Percentiles rank a stretch among this genome's conserved stretches.
Conservation (phyloP, 2,329 filamentous ascomycete species). For the Diaporthe caulivora region DNA sequence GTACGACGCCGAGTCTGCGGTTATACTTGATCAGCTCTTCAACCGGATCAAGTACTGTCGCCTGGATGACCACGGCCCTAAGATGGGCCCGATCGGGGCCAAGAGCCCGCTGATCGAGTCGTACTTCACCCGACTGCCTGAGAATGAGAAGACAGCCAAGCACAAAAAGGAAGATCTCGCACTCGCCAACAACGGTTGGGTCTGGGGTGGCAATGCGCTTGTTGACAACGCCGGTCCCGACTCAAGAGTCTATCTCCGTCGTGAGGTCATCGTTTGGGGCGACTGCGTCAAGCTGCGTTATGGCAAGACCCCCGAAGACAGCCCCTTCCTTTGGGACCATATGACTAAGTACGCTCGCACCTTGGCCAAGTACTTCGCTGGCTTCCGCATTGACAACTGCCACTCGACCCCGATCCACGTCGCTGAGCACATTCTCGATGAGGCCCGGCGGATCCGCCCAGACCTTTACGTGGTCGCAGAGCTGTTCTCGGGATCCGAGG, state of each 20-base stretch:
- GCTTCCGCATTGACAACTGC: conserved; percentile 97
- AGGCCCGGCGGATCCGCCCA: conserved; percentile 88
- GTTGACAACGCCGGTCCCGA: conserved; percentile 92
- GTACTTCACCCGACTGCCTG: conserved; percentile 91
- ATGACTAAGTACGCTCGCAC: conserved; percentile 94
- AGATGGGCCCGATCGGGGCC: conserved; percentile 81
- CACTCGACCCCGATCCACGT: conserved; percentile 96
- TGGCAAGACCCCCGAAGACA: conserved; percentile 83
- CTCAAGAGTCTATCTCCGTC: conserved; percentile 92
- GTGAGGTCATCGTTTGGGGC: conserved; percentile 98
- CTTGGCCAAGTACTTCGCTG: conserved; percentile 94
- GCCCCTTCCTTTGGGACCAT: conserved; percentile 93
- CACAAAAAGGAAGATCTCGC: conserved; percentile 83
- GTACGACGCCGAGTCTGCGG: conserved; percentile 85
- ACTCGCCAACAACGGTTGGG: conserved; percentile 97
- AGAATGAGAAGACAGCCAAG: conserved; percentile 81
- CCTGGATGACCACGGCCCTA: conserved; percentile 92
- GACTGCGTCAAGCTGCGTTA: conserved; percentile 98
- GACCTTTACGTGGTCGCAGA: conserved; percentile 94
- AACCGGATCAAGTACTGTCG: conserved; percentile 96
- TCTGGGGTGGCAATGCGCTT: conserved; percentile 96
- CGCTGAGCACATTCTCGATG: conserved; percentile 93
- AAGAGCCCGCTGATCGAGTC: conserved; percentile 88
- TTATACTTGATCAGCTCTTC: conserved; percentile 90
- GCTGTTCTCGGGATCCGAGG: conserved; percentile 94